phyloP scores from a whole-genome alignment of 768 basidiomycete genomes.

The Mycena vulgaris region DNA sequence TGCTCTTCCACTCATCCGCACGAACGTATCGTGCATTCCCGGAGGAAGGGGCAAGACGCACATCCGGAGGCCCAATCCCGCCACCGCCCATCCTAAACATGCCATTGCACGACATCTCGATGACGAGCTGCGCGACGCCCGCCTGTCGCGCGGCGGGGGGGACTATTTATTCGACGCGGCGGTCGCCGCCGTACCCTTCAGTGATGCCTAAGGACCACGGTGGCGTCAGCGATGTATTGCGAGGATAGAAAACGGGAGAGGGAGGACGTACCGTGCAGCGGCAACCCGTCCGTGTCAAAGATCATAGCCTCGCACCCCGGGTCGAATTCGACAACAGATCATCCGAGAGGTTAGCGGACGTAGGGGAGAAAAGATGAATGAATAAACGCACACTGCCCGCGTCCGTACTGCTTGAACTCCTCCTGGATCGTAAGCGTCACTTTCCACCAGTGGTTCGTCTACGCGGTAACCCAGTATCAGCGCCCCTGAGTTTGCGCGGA shows the following conservation, averaged over 20 bases:
- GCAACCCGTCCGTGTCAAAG: slow-evolving; percentile 82
- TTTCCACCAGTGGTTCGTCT: slow-evolving; percentile 99
- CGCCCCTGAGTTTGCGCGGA: too few species aligned
- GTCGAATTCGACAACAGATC: slow-evolving; percentile 87
- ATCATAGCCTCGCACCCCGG: slow-evolving; percentile 97
- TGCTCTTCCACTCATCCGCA: too few species aligned
- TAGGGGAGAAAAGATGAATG: too few species aligned
- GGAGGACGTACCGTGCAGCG: slow-evolving; percentile 74
- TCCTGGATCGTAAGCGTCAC: slow-evolving; percentile 83
- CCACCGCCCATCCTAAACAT: slow-evolving; percentile 96
- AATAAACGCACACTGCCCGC: slow-evolving; percentile 86
- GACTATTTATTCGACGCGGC: slow-evolving; percentile 96
- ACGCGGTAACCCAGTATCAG: too few species aligned
- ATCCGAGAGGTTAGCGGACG: neutral
- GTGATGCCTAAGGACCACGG: slow-evolving; percentile 89
- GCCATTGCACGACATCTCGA: slow-evolving; percentile 91
- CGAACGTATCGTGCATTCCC: too few species aligned
- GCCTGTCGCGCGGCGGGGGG: slow-evolving; percentile 73
- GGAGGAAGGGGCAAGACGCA: too few species aligned
- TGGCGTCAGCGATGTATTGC: slow-evolving; percentile 24
- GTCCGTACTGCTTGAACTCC: slow-evolving; percentile 86
- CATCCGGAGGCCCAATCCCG: slow-evolving; percentile 88
- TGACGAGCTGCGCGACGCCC: slow-evolving; percentile 76
- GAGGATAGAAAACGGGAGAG: neutral
- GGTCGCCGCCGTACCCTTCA: slow-evolving; percentile 87